A percentile compares a stretch with the other conserved stretches of the same genome.
Evolutionary conservation across 768 basidiomycete species (phyloP).

Genomic region (Mycena amicta): DNA sequence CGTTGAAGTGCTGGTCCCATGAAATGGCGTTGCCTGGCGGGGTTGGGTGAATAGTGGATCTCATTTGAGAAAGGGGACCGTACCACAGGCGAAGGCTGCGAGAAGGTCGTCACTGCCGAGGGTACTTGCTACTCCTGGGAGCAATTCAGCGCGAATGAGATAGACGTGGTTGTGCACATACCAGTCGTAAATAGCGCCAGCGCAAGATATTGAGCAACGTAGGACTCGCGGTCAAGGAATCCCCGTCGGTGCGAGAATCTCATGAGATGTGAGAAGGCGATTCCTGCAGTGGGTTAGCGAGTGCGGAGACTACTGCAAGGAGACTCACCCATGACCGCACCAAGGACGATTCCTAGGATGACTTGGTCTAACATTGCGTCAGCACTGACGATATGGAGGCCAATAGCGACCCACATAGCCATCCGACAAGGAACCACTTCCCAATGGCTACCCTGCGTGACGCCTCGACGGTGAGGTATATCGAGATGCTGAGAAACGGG

Average conservation of each 20-base stretch:
- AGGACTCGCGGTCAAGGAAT: slow-evolving; percentile 81
- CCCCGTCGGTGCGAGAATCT: slow-evolving; percentile 62
- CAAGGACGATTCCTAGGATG: slow-evolving; percentile 69
- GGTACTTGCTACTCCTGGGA: slow-evolving; percentile 56
- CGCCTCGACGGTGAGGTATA: slow-evolving; percentile 80
- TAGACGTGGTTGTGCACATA: not conserved
- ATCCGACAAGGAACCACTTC: slow-evolving; percentile 87
- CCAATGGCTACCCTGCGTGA: slow-evolving; percentile 65
- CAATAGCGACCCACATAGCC: slow-evolving; percentile 59
- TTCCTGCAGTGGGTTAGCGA: slow-evolving; percentile 41
- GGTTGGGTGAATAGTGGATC: not conserved
- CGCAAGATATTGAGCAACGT: slow-evolving; percentile 81
- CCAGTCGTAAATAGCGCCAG: slow-evolving; percentile 77
- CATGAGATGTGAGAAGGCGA: slow-evolving; percentile 74
- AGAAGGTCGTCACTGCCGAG: slow-evolving; percentile 88
- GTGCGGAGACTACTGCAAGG: not conserved
- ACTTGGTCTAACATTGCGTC: slow-evolving; percentile 64
- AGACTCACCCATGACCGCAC: slow-evolving; percentile 52
- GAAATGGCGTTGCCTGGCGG: slow-evolving; percentile 79
- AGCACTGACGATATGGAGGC: not conserved
- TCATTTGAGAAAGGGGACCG: slow-evolving; percentile 12
- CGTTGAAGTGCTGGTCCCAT: slow-evolving; percentile 86
- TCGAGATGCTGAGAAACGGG: slow-evolving; percentile 83
- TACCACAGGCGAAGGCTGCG: slow-evolving; percentile 84
- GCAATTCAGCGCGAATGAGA: not conserved